phyloP scores from a whole-genome alignment of 148 eudicot genomes.

The Cornus controversa region DNA sequence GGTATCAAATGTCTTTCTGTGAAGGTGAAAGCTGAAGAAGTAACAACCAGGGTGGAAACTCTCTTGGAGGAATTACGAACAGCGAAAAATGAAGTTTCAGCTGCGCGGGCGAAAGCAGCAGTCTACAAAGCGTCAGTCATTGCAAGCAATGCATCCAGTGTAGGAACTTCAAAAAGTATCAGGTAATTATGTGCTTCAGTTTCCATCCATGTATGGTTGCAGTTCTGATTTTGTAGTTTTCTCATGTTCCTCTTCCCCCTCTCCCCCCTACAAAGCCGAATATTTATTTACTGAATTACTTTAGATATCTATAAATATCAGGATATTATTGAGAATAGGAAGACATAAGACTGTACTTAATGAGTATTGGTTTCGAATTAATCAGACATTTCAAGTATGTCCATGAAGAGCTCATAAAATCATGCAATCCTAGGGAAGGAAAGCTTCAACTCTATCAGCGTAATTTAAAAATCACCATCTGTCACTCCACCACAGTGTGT shows the following conservation, averaged over 20 bases:
- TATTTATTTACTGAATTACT: not conserved
- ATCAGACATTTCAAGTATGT: no score
- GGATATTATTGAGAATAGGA: not conserved
- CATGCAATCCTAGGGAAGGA: not conserved
- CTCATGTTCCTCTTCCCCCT: not conserved
- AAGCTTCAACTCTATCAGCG: not conserved
- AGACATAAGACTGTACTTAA: not conserved
- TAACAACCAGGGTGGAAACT: slow-evolving; percentile 64
- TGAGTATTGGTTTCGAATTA: not conserved
- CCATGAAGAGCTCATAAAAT: not conserved
- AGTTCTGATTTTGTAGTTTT: not conserved
- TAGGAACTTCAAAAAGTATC: slow-evolving; percentile 54
- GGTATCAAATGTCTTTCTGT: slow-evolving; percentile 8
- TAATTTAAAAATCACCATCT: not conserved
- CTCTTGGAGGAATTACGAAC: slow-evolving; percentile 72
- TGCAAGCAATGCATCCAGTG: slow-evolving; percentile 50
- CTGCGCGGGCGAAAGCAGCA: slow-evolving; percentile 81
- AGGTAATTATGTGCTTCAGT: slow-evolving; percentile 35
- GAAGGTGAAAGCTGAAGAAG: slow-evolving; percentile 95
- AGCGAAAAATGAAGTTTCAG: slow-evolving; percentile 77
- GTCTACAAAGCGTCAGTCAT: slow-evolving; percentile 75
- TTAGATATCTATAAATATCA: not conserved
- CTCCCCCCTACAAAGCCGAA: not conserved
- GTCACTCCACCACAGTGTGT: no score
- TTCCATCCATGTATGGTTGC: not conserved